Percentiles rank a stretch among this genome's conserved stretches.
phyloP scores from a whole-genome alignment of 768 basidiomycete genomes.

The Sistotremastrum niveocremeum region DNA sequence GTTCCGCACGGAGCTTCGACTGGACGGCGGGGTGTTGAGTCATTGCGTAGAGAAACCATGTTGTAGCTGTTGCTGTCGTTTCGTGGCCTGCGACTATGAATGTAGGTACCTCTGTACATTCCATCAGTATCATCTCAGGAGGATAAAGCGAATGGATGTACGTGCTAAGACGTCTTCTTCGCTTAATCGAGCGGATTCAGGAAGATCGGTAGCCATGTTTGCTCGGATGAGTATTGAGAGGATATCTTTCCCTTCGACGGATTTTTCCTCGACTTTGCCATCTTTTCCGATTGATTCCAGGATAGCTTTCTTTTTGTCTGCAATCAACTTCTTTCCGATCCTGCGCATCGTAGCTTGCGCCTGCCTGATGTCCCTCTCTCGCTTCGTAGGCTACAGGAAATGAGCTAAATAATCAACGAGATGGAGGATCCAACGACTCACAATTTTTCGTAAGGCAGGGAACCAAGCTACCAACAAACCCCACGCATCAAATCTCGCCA shows the following conservation, averaged over 20 bases:
- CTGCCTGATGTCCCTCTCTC: conserved; percentile 19
- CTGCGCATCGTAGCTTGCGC: conserved; percentile 34
- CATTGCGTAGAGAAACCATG: conserved; percentile 21
- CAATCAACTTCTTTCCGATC: conserved; percentile 40
- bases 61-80: conserved; percentile 9
- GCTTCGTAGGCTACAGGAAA: conserved; percentile 4
- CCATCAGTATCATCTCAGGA: too few species aligned
- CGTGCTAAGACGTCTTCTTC: conserved; percentile 20
- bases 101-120: conserved; percentile 16
- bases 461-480: conserved; percentile 20
- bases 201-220: conserved; percentile 18
- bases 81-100: conserved; percentile 19
- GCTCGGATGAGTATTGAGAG: conserved; percentile 17
- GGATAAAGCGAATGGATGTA: not conserved
- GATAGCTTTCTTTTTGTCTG: conserved; percentile 31
- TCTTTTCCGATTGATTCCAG: conserved; percentile 2
- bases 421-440: conserved; percentile 10
- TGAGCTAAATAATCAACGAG: not conserved
- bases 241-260: conserved; percentile 14
- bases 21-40: conserved; percentile 19
- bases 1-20: conserved; percentile 20
- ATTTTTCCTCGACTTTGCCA: conserved; percentile 4
- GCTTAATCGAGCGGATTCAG: conserved; percentile 12
- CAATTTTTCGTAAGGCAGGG: conserved; percentile 27
- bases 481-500: conserved; percentile 10